Percentiles rank a stretch among this genome's conserved stretches.
Evolutionary conservation across 1,284 basidiomycete genomes (phyloP).

Genomic region (Tremellales sp.): DNA sequence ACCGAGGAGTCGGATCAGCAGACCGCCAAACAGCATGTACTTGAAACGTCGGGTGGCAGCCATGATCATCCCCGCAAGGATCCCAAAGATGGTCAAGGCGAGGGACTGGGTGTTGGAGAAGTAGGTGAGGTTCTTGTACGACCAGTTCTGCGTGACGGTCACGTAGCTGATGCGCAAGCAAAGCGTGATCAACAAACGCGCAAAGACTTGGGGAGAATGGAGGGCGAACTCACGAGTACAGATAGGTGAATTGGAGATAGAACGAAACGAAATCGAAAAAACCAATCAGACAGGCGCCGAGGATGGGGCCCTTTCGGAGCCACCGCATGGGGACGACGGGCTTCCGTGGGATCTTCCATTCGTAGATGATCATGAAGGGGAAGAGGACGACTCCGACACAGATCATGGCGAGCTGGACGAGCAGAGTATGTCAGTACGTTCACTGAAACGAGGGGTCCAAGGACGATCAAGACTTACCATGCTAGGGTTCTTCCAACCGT

Average conservation of each 20-base stretch:
- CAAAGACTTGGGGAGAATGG: slow-evolving; percentile 3
- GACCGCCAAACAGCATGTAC: slow-evolving; percentile 62
- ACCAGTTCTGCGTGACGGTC: slow-evolving; percentile 42
- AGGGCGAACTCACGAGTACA: slow-evolving; percentile 35
- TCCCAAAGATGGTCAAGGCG: slow-evolving; percentile 49
- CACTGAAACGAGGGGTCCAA: background rate
- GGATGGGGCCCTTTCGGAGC: slow-evolving; percentile 58
- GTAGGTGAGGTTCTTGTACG: slow-evolving; percentile 36
- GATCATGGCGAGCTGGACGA: slow-evolving; percentile 43
- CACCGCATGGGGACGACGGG: slow-evolving; percentile 57
- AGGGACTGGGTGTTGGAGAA: slow-evolving; percentile 44
- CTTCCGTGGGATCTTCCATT: slow-evolving; percentile 47
- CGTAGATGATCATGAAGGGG: slow-evolving; percentile 49
- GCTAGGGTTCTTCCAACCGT: slow-evolving; percentile 42
- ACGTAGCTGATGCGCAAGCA: slow-evolving; percentile 34
- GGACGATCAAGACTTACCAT: slow-evolving; percentile 22
- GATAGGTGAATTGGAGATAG: slow-evolving; percentile 42
- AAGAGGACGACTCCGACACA: slow-evolving; percentile 48
- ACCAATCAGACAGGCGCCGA: slow-evolving; percentile 62
- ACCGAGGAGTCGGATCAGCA: slow-evolving; percentile 65
- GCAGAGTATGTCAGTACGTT: too few species aligned
- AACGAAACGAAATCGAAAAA: slow-evolving; percentile 68
- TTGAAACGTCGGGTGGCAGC: slow-evolving; percentile 51
- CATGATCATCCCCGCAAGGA: slow-evolving; percentile 50
- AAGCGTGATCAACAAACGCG: slow-evolving; percentile 4